Evolutionary conservation across 768 basidiomycete species (phyloP).

Genomic region (Tulasnella sp.): DNA sequence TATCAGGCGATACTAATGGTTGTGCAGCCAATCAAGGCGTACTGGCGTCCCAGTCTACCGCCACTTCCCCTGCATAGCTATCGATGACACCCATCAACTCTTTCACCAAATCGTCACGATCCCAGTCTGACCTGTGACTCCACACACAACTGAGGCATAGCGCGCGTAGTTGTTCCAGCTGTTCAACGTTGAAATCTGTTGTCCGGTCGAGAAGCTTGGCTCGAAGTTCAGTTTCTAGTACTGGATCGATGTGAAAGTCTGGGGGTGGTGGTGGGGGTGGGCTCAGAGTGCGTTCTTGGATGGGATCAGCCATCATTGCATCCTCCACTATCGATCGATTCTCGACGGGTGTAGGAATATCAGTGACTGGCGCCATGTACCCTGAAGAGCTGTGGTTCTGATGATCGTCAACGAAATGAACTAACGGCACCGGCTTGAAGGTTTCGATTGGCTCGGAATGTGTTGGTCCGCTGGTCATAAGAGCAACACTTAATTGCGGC

Average conservation of each 20-base stretch:
- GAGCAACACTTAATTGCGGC: no score
- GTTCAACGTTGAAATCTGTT: conserved; percentile 57
- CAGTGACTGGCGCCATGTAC: no score
- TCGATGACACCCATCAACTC: conserved; percentile 47
- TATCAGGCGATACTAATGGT: background rate
- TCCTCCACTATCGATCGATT: background rate
- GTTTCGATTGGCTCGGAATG: no score
- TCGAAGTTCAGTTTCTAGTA: conserved; percentile 39
- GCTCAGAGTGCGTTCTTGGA: background rate
- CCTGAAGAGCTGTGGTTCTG: background rate
- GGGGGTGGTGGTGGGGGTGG: conserved; percentile 35
- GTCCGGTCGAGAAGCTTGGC: conserved; percentile 45
- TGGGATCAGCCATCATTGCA: background rate
- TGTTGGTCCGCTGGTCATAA: no score
- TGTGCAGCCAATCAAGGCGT: background rate
- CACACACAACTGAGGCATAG: conserved; percentile 71
- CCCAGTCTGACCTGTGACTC: conserved; percentile 73
- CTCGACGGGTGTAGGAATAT: background rate
- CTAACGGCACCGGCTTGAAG: no score
- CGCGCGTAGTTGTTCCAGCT: conserved; percentile 89
- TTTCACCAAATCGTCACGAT: conserved; percentile 52
- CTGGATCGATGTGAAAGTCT: conserved; percentile 57
- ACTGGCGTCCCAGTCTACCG: background rate
- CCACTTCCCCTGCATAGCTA: conserved; percentile 58
- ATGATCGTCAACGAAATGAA: background rate